Conservation (phyloP, 495 filamentous ascomycete genomes). For the Tuber melanosporum region DNA sequence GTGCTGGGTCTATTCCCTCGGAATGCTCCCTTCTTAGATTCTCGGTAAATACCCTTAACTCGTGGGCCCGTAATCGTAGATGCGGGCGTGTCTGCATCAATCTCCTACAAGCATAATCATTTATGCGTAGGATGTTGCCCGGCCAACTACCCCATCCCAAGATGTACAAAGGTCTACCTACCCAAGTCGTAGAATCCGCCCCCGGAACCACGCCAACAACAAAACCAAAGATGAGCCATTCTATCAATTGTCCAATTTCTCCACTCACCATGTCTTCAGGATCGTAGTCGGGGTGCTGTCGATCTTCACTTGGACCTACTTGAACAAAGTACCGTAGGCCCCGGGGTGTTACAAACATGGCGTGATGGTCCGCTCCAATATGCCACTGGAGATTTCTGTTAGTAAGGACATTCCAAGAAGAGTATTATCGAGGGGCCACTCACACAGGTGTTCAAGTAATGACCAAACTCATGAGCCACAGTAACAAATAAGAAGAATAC, state of each 20-base stretch:
- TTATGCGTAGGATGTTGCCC: not conserved
- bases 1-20: no score
- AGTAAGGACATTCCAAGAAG: not conserved
- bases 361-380: not conserved
- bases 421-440: not conserved
- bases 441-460: slow-evolving; percentile 22
- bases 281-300: not conserved
- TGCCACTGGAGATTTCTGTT: not conserved
- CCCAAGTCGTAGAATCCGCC: no score
- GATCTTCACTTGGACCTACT: rapidly evolving
- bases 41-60: slow-evolving; percentile 13
- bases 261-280: not conserved
- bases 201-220: not conserved
- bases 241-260: slow-evolving; percentile 24
- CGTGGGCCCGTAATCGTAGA: slow-evolving; percentile 10
- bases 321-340: not conserved
- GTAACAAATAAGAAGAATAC: slow-evolving; percentile 13
- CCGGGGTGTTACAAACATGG: not conserved
- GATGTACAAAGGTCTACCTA: not conserved
- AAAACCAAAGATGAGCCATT: slow-evolving; percentile 24
- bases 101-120: slow-evolving; percentile 2
- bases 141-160: slow-evolving; percentile 17
- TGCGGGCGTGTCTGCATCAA: slow-evolving; percentile 10
- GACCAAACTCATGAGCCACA: slow-evolving; percentile 19
- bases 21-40: not conserved